Evolutionary conservation across 176 grass and related monocot genomes (phyloP).

Genomic region (Elymus sibiricus): DNA sequence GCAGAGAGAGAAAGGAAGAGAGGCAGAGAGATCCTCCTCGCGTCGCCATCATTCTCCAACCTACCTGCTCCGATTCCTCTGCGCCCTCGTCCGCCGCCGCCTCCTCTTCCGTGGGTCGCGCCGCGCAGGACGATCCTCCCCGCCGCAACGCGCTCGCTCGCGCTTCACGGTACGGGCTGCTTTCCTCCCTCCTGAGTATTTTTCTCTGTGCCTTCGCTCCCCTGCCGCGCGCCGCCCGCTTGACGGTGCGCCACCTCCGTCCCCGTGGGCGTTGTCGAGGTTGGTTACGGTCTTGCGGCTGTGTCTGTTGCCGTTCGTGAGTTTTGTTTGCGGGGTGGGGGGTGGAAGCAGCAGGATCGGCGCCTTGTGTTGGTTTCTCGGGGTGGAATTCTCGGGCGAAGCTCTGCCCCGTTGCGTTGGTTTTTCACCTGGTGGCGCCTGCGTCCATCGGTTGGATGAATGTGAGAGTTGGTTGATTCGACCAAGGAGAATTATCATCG

Average conservation of each 20-base stretch:
- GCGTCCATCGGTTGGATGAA: neutral
- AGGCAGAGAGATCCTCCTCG: neutral
- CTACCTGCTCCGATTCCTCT: neutral
- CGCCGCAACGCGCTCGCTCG: neutral
- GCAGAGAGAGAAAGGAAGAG: neutral
- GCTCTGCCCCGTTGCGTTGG: too few relatives aligned
- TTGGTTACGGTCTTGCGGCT: neutral
- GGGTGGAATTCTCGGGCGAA: neutral
- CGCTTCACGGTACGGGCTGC: neutral
- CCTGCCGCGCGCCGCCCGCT: neutral
- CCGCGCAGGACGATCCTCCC: neutral
- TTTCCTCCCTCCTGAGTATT: neutral
- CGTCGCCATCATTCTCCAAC: neutral
- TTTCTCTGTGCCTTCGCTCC: neutral
- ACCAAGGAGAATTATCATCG: neutral
- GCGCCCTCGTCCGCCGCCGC: neutral
- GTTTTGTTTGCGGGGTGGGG: neutral
- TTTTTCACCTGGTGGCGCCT: neutral
- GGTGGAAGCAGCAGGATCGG: neutral
- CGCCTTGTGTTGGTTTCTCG: neutral
- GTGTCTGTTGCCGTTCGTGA: neutral
- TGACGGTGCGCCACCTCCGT: neutral
- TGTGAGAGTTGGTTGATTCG: neutral
- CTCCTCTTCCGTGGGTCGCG: neutral
- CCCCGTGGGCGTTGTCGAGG: neutral